These are phyloP conservation scores for Ascocoryne sarcoides DNA, from an alignment of 2,329 filamentous ascomycete genomes.

Conservation along the genomic window DNA sequence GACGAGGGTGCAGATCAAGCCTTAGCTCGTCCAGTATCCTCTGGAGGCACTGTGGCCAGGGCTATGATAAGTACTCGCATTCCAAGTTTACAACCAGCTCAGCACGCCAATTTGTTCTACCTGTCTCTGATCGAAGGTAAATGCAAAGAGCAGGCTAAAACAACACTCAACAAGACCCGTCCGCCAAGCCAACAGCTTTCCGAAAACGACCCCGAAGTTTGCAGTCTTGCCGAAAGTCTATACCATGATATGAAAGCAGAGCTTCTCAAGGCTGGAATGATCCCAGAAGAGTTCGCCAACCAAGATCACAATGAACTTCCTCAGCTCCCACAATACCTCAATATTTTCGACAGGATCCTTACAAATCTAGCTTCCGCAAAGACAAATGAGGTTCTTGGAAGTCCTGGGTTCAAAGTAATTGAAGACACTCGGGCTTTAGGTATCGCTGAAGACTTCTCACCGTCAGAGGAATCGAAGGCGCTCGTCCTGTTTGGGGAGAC, in stretches of 20 bases:
- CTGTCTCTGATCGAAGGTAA: conserved; percentile 26
- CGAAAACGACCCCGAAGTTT: conserved; percentile 23
- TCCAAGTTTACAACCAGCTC: conserved; percentile 13
- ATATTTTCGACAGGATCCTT: conserved; percentile 21
- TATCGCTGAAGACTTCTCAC: no score
- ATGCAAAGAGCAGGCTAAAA: conserved; percentile 23
- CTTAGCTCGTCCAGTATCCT: no score
- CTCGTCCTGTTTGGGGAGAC: no score
- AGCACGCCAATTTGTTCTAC: conserved; percentile 21
- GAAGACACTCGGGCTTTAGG: no score
- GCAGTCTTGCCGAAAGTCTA: conserved; percentile 14
- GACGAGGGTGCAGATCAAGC: no score
- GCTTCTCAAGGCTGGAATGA: conserved; percentile 19
- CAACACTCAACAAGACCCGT: conserved; percentile 18
- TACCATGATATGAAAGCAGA: conserved; percentile 19
- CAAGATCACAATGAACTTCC: conserved; percentile 6
- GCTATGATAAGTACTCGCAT: no score
- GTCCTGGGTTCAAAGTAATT: no score
- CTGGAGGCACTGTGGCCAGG: conserved; percentile 3
- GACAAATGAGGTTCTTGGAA: no score
- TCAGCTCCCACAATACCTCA: conserved; percentile 18
- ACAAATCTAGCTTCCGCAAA: conserved; percentile 19
- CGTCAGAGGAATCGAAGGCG: no score
- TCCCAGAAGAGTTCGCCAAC: conserved; percentile 19
- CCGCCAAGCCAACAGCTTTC: conserved; percentile 13